Evolutionary conservation across 352 stramenopile species (phyloP).

Genomic region (Stephanocyclus meneghinianus): DNA sequence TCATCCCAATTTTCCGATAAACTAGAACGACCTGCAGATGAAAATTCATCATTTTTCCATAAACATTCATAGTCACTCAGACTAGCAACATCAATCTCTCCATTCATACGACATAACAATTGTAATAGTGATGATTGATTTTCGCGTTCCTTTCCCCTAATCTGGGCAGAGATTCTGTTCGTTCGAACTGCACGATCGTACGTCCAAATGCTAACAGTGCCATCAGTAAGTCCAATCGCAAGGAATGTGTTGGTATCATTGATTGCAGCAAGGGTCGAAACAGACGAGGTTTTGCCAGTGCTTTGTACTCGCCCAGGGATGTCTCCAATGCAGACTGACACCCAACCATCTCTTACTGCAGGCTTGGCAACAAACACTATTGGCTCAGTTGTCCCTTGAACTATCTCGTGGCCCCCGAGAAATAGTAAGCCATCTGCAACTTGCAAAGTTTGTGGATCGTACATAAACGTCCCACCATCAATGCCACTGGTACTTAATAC

Average conservation of each 20-base stretch:
- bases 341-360: conserved; percentile 67
- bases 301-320: not conserved
- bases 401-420: conserved; percentile 55
- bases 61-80: conserved; percentile 43
- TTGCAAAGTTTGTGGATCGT: conserved; percentile 64
- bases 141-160: conserved; percentile 15
- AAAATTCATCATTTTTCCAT: conserved; percentile 21
- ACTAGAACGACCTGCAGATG: not conserved
- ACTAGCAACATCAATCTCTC: conserved; percentile 33
- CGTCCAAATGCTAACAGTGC: conserved; percentile 64
- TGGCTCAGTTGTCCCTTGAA: conserved; percentile 29
- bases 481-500: conserved; percentile 48
- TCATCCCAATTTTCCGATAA: not conserved
- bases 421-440: conserved; percentile 78
- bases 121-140: conserved; percentile 46
- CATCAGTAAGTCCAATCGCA: conserved; percentile 70
- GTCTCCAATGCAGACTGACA: conserved; percentile 52
- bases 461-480: conserved; percentile 39
- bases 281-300: conserved; percentile 46
- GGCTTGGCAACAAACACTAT: conserved; percentile 78
- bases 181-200: conserved; percentile 65
- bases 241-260: conserved; percentile 54
- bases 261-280: conserved; percentile 40
- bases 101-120: conserved; percentile 59
- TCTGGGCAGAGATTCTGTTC: conserved; percentile 37